phyloP scores from a whole-genome alignment of 352 stramenopile species.

The Globisporangium cylindrosporum region DNA sequence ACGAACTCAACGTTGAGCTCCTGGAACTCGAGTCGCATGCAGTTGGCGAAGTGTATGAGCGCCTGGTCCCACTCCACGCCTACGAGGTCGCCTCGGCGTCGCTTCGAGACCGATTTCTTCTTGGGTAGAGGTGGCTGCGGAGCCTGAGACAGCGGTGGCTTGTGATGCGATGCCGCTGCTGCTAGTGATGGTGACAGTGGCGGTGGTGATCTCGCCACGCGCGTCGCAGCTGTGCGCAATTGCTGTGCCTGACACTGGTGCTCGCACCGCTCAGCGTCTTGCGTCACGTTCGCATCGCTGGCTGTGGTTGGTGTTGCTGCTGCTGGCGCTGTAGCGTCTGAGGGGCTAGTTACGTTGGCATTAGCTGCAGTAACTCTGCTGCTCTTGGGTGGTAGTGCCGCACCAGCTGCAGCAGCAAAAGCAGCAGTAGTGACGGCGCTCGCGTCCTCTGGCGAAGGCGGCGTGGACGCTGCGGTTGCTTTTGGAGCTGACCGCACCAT shows the following conservation, averaged over 20 bases:
- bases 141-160: background rate
- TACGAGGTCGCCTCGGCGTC: constrained; percentile 8
- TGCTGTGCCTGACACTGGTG: background rate
- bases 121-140: too few species aligned
- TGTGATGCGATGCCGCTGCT: background rate
- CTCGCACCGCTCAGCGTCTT: background rate
- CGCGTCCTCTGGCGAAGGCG: too few species aligned
- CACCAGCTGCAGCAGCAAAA: too few species aligned
- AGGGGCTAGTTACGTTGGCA: too few species aligned
- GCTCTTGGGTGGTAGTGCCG: too few species aligned
- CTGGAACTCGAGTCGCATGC: constrained; percentile 34
- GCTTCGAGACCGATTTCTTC: background rate
- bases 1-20: constrained; percentile 40
- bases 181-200: background rate
- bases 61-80: constrained; percentile 31
- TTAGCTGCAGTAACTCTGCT: too few species aligned
- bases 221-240: background rate
- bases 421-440: too few species aligned
- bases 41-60: constrained; percentile 38
- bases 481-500: too few species aligned
- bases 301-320: background rate
- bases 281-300: background rate
- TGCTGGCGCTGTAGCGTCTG: too few species aligned
- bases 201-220: background rate
- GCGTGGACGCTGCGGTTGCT: too few species aligned